These are phyloP conservation scores for Delitschia confertaspora DNA, from an alignment of 495 filamentous ascomycete genomes.

Conservation along the genomic window DNA sequence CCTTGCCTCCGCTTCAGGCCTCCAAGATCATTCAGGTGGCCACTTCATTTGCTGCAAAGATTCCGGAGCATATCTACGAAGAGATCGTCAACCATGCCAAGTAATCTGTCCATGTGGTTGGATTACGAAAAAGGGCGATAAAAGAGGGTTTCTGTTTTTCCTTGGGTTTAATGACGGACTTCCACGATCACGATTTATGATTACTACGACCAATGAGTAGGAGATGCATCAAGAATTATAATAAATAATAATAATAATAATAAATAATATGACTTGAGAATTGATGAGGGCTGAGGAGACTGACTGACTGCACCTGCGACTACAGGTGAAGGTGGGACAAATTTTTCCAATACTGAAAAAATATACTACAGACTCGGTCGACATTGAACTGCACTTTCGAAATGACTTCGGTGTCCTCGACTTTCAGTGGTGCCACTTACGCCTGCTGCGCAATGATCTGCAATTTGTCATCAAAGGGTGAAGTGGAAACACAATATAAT, in stretches of 20 bases:
- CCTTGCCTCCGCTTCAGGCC: conserved; percentile 78
- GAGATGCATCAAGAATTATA: too few species aligned
- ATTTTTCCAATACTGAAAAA: not conserved
- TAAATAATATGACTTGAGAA: not conserved
- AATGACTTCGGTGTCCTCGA: too few species aligned
- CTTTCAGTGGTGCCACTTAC: too few species aligned
- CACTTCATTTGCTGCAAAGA: conserved; percentile 68
- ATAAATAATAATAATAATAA: not conserved
- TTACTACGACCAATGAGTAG: too few species aligned
- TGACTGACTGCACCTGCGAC: not conserved
- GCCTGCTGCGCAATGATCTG: too few species aligned
- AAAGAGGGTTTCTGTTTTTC: too few species aligned
- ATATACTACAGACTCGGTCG: not conserved
- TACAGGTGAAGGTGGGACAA: not conserved
- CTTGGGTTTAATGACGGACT: too few species aligned
- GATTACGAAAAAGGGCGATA: not conserved
- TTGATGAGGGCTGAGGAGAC: not conserved
- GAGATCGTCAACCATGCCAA: conserved; percentile 77
- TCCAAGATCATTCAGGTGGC: conserved; percentile 72
- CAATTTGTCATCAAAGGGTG: too few species aligned
- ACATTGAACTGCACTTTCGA: not conserved
- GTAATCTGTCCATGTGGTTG: not conserved
- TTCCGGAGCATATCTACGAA: conserved; percentile 80
- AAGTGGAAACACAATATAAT: too few species aligned
- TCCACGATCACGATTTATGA: not conserved